Base-by-base conservation (phyloP, 2,329 filamentous ascomycete species). In the Beauveria sp. region DNA sequence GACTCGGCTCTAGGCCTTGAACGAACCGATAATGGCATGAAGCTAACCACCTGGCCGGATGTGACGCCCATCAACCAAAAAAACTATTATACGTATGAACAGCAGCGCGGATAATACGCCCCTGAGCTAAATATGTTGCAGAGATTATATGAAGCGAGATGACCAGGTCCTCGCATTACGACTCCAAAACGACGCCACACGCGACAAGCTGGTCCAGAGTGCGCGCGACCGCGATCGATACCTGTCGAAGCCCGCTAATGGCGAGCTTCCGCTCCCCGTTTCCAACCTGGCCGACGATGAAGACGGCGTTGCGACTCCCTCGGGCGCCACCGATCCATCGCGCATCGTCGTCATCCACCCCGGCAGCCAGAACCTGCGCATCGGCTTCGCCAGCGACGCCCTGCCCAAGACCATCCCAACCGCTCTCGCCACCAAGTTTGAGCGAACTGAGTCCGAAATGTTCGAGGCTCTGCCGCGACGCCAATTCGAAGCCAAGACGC, bases 21-120 rank as follows among this genome's bases (percentile, higher is more conserved):
- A 78, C 85, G 93, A 72, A 97, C 94, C 63, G 94, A 99, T 80
- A 99, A 99, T 84, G 92, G 93, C 77, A 93, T 99, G 88, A 94
- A 92, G 71, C 85, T 94, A 71, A 90, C 92, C 53, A 96, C 84
- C 73, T 99, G 94, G 93, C 93, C 94, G 10, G 89, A 94, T 70
- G 87, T 96, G 62, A 83, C 85, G 48, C 91, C 94, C 69, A 99
- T 99, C 76, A 99, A 99, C 73, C 94, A 99, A 75, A 99, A 99
- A 79, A 99, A 99, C 75, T 99, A 99, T 76, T 97, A 97, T 74
- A 96, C 92, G 91, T 94, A 81, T 64, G 86, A 14, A 10, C 3
- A 20, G 5, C 7, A 7, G 30, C 26, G 56, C n/a, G 37, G n/a
- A 8, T 30, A 9, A 3, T 10, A 34, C 1, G 18, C 3, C 8